Conservation (phyloP, 2,329 filamentous ascomycete species). For the Epichloe baconii region DNA sequence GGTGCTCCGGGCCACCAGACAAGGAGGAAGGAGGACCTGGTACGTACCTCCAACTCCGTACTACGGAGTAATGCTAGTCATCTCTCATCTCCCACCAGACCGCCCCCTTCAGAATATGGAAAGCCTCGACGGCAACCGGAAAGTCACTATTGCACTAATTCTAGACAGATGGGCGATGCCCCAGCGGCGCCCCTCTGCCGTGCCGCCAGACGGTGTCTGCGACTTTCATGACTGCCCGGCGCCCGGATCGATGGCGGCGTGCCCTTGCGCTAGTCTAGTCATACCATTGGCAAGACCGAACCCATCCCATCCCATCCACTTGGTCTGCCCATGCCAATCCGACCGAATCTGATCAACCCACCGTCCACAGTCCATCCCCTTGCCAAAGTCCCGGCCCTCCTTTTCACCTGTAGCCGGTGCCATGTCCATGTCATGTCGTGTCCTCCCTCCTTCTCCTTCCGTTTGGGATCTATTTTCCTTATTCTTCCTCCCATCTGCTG, state of each 20-base stretch:
- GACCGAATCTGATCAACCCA: constrained; percentile 6
- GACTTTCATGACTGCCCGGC: constrained; percentile 1
- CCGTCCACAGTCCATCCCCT: constrained; percentile 1
- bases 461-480: constrained; percentile 6
- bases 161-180: not conserved
- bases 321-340: constrained; percentile 1
- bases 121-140: too few species aligned
- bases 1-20: too few species aligned
- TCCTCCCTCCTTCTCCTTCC: constrained; percentile 6
- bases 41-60: too few species aligned
- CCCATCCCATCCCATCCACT: constrained; percentile 3
- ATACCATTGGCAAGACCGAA: constrained; percentile 4
- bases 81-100: too few species aligned
- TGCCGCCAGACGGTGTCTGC: not conserved
- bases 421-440: constrained; percentile 4
- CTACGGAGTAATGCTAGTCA: too few species aligned
- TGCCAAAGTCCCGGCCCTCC: constrained; percentile 7
- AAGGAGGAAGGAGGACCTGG: too few species aligned
- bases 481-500: constrained; percentile 5
- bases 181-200: not conserved
- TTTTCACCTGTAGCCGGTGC: constrained; percentile 3
- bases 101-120: too few species aligned
- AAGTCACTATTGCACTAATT: not conserved
- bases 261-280: constrained; percentile 7
- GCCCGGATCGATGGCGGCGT: constrained; percentile 6